Percentiles rank a stretch among this genome's conserved stretches.
These are phyloP conservation scores for Thermothelomyces thermophilus DNA, from an alignment of 2,329 filamentous ascomycete species.

Conservation along the genomic window DNA sequence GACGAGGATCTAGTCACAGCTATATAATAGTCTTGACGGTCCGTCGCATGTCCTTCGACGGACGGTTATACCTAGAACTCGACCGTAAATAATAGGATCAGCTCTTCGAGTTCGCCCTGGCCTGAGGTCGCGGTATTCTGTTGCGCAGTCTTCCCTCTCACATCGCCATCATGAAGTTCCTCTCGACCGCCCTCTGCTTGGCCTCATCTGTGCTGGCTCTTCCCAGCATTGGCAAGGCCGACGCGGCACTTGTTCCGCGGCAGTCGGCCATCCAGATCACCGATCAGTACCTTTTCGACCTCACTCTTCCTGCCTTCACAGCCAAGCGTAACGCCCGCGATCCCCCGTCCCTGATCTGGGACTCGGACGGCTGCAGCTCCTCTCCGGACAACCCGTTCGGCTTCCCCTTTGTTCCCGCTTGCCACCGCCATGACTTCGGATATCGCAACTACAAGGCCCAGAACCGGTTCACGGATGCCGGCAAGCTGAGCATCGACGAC, in stretches of 20 bases:
- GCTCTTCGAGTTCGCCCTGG: not conserved
- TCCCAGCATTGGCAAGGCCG: constrained; percentile 1
- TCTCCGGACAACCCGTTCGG: constrained; percentile 40
- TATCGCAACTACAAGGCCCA: constrained; percentile 48
- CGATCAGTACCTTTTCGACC: constrained; percentile 41
- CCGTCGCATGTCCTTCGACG: not conserved
- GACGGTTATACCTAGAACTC: too few species aligned
- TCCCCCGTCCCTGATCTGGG: constrained; percentile 37
- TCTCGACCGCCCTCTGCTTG: constrained; percentile 23
- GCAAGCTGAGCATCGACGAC: constrained; percentile 40
- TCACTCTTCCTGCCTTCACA: constrained; percentile 38
- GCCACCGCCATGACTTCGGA: constrained; percentile 52
- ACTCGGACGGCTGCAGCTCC: constrained; percentile 37
- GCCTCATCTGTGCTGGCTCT: constrained; percentile 13
- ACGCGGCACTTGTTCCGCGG: constrained; percentile 5
- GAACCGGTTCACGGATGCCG: constrained; percentile 37
- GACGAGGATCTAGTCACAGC: not conserved
- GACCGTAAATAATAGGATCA: too few species aligned
- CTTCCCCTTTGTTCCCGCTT: constrained; percentile 39
- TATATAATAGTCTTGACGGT: not conserved
- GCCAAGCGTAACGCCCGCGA: constrained; percentile 33
- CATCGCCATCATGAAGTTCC: constrained; percentile 30
- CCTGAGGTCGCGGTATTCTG: not conserved
- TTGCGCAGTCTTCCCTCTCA: not conserved
- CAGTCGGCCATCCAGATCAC: constrained; percentile 30